A percentile compares a stretch with the other conserved stretches of the same genome.
phyloP scores from a whole-genome alignment of 139 green algal genomes.

The Chlorella sp. region DNA sequence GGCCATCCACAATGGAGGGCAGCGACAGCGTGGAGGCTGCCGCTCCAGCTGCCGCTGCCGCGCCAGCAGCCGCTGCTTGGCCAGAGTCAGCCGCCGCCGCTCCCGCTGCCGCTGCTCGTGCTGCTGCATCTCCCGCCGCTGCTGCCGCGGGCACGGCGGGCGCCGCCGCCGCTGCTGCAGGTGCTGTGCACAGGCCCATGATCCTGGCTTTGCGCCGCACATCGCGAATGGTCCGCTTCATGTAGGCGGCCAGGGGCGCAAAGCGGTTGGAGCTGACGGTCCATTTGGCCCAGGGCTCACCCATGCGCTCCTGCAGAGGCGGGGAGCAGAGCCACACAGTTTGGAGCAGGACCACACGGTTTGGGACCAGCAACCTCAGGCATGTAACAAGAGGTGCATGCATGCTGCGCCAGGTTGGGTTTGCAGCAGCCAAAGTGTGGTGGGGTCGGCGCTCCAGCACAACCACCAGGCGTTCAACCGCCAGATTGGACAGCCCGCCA shows the following conservation, averaged over 20 bases:
- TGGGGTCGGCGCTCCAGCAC: too few species aligned
- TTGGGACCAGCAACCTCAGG: too few species aligned
- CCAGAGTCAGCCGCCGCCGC: not conserved
- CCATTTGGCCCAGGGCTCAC: not conserved
- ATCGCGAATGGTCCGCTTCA: slow-evolving; percentile 40
- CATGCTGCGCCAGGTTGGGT: too few species aligned
- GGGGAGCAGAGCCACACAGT: too few species aligned
- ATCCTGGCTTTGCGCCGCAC: slow-evolving; percentile 39
- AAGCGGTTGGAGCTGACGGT: not conserved
- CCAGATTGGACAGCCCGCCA: too few species aligned
- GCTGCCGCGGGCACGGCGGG: not conserved
- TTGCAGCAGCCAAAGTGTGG: too few species aligned
- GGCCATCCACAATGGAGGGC: too few species aligned
- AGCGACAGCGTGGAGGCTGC: not conserved
- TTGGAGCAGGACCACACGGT: too few species aligned
- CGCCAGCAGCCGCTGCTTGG: not conserved
- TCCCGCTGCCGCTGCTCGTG: not conserved
- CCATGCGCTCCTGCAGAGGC: slow-evolving; percentile 6
- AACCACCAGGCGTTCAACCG: too few species aligned
- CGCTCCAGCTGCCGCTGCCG: not conserved
- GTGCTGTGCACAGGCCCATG: not conserved
- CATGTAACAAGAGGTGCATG: too few species aligned
- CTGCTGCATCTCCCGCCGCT: not conserved
- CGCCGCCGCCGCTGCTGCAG: not conserved
- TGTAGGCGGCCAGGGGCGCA: slow-evolving; percentile 6